Conservation (phyloP, 208 protist genomes). For the Leishmania turanica region DNA sequence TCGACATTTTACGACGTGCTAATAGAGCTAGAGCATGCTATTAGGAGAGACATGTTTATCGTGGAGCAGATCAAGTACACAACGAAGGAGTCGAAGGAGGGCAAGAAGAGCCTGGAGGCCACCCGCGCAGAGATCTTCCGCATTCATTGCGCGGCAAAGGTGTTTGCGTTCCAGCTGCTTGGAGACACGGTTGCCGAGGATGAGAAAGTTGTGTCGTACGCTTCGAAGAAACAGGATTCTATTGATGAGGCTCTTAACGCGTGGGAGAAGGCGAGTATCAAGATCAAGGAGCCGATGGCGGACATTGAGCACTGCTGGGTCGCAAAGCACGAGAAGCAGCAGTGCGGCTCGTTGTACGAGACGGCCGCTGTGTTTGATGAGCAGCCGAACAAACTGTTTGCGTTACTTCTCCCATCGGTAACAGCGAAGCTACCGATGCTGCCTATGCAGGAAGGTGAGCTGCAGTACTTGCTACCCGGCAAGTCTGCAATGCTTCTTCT, state of each 20-base stretch:
- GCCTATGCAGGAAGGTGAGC: constrained; percentile 51
- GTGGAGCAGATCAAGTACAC: constrained; percentile 76
- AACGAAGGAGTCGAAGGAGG: constrained; percentile 73
- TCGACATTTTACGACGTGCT: constrained; percentile 64
- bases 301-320: constrained; percentile 66
- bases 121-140: constrained; percentile 63
- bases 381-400: constrained; percentile 26
- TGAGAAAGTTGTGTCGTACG: constrained; percentile 45
- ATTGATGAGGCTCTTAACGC: constrained; percentile 63
- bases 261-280: constrained; percentile 54
- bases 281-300: constrained; percentile 63
- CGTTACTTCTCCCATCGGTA: constrained; percentile 37
- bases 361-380: constrained; percentile 46
- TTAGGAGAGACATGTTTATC: constrained; percentile 69
- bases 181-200: constrained; percentile 36
- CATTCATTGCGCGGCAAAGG: constrained; percentile 66
- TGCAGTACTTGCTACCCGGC: constrained; percentile 54
- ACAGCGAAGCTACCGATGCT: constrained; percentile 50
- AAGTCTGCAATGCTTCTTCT: constrained; percentile 51
- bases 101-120: constrained; percentile 60
- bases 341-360: constrained; percentile 41
- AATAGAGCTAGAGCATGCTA: constrained; percentile 61
- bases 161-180: constrained; percentile 71
- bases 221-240: constrained; percentile 58
- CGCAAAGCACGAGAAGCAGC: constrained; percentile 49